Evolutionary conservation across 208 protist genomes (phyloP), one percentile per base, ranked within the genome.

Genomic region (Leishmania aethiopica): DNA sequence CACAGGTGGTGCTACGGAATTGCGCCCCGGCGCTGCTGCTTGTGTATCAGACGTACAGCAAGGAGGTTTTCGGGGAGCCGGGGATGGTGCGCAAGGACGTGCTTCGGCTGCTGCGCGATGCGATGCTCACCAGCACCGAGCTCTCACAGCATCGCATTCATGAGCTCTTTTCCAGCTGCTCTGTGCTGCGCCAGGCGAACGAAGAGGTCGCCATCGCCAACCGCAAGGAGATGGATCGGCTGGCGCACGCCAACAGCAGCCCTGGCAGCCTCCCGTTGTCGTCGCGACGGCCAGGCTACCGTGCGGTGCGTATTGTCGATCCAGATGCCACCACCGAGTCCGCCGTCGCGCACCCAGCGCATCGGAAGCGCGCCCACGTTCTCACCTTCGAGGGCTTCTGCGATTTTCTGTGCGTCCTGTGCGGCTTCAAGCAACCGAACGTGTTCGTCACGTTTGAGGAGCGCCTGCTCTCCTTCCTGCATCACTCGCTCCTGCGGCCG

Each of bases 61-160:
- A 90, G 51, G 92, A 95, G 8, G 70, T 96, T 37, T 95, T 86
- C 47, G 95, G 95, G 13, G 84, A 89, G 8, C 76, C 87, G 2
- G 92, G 87, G 25, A 90, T 98, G 87, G 87, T 95, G 84, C 82
- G 82, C 59, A 90, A 95, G 76, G 89, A 94, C 62, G 28, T 96
- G 45, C 77, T 98, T 86, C 89, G 88, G 42, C 84, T 96, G 57
- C 88, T 98, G 66, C 88, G 92, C 62, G 95, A 98, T 79, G 92
- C 95, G 45, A 95, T 96, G 93, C 84, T 98, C 71, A 96, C 95
- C 73, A 97, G 91, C 81, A 94, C 92, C n/a, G 93, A 98, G 70
- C 93, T 96, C 17, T 95, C 95, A 55, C 91, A 96, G 79, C 89
- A 92, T 77, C 70, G 96, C 69, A 87, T 96, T n/a, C 91, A 79